Conservation (phyloP, 2,329 filamentous ascomycete genomes). For the Aspergillus caelatus region DNA sequence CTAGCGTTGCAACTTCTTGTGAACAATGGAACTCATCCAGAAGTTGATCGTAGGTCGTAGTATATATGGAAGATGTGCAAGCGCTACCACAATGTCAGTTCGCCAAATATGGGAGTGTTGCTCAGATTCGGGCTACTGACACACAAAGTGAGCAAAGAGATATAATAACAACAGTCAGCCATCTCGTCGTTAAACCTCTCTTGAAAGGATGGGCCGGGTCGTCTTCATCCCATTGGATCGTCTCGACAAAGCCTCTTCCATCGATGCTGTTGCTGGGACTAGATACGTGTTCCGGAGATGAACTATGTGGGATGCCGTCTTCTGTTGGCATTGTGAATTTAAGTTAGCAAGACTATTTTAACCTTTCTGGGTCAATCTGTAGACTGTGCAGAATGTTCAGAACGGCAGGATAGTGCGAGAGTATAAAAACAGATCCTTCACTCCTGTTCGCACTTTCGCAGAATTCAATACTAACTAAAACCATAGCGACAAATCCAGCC, state of each 20-base stretch:
- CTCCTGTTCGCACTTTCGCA: not conserved
- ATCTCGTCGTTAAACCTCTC: slow-evolving; percentile 69
- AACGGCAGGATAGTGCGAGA: not conserved
- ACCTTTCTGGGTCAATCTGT: not conserved
- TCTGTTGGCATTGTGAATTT: not conserved
- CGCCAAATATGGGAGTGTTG: not conserved
- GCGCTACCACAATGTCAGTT: slow-evolving; percentile 58
- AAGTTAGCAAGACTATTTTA: not conserved
- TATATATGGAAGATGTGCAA: slow-evolving; percentile 85
- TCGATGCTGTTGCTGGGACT: not conserved
- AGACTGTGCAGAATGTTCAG: not conserved
- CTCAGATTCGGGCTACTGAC: slow-evolving; percentile 57
- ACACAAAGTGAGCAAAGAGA: slow-evolving; percentile 77
- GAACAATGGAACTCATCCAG: slow-evolving; percentile 73
- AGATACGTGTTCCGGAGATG: not conserved
- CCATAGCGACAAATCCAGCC: not conserved
- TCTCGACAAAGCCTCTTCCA: not conserved
- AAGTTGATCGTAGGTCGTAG: slow-evolving; percentile 79
- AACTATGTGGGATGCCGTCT: not conserved
- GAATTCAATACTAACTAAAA: not conserved
- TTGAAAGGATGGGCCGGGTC: slow-evolving; percentile 77
- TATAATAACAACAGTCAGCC: slow-evolving; percentile 75
- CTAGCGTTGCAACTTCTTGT: slow-evolving; percentile 73
- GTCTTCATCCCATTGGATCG: slow-evolving; percentile 64
- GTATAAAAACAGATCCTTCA: not conserved